Evolutionary conservation across 176 grass and related monocot genomes (phyloP), one percentile per base, ranked within the genome.

Genomic region (Phoenix dactylifera): DNA sequence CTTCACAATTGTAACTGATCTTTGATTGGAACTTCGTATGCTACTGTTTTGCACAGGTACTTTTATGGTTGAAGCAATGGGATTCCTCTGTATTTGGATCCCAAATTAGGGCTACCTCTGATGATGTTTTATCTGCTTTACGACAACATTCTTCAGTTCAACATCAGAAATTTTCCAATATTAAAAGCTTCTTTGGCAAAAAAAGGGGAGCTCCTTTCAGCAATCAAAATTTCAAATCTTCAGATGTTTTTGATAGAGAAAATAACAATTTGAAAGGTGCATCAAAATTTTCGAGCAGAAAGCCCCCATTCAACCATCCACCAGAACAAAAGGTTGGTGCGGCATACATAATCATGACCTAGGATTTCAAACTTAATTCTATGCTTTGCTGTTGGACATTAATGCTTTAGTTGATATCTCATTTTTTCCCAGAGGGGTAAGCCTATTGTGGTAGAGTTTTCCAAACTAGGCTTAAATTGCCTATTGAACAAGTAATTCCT

Each of bases 1-100:
- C 10, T 44, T 44, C 35, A 44, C 35, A 44, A 44, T 60, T 62
- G 68, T 64, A 52, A 59, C 10, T 69, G 48, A 29, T 28, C 26
- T 29, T 55, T 12, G 0, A 0, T 19, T 58, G 3, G 30, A 22
- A 67, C 16, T 66, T 62, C 68, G 26, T 65, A 39, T 59, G 53
- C 14, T 49, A 49, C 7, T 70, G 26, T 24, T 44, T 64, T 73
- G 52, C 66, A 54, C 65, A 95, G 89, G 85, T 89, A 53, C 93
- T 97, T 69, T 55, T 88, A 15, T 97, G 93, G 93, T 55, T 97
- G 72, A 97, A 97, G 60, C 87, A 91, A 59, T 97, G 93, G 93
- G 93, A 97, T 78, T 85, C 87, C 26, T 79, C 64, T 82, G 93
- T 91, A 49, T 97, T 97, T 75, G 93, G 93, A 17, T 91, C 84